Evolutionary conservation across 1,139 yeast genomes (phyloP), one percentile per base, ranked within the genome.

Genomic region (Protomyces macrosporus): DNA sequence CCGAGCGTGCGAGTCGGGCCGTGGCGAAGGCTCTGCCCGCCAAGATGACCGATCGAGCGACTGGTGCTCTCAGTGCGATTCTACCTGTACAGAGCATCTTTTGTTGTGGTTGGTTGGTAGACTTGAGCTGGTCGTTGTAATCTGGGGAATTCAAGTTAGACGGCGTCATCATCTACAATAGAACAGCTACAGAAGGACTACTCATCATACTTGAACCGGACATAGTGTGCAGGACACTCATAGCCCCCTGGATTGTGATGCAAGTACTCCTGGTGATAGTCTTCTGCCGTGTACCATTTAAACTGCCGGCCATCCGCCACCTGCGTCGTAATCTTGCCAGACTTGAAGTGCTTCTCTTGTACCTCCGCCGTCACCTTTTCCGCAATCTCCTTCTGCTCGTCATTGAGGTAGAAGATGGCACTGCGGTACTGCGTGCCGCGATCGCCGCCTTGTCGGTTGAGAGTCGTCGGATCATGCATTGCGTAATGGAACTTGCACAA

Each of bases 181-280:
- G 2, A 23, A 2, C 6, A 12, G 42, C 42, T 39, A 9, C 3
- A 37, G n/a, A 37, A 37, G 7, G 2, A 9, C 42, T 33, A 57
- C 48, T 48, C 45, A 39, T 57, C 52, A 36, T 37, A 37, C 48
- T 57, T 53, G 55, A 57, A 57, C 4, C 61, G 61, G 23, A 57
- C 52, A 74, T 87, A 86, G 57, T 53, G 65, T 23, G 65, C 55
- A 36, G 65, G 60, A 40, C 63, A 65, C 39, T 60, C 65, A 14
- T 59, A 68, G 3, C 97, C 97, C 3, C 78, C 76, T 0, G 97
- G 96, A 73, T 91, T 90, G 72, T 83, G 85, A 64, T 80, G 79
- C 71, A 91, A 79, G 74, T 93, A 93, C 67, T 81, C 72, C 73
- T 93, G 98, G 74, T 93, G 98, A 74, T 91, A 93, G 50, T 85